Conservation (phyloP, 2,329 filamentous ascomycete genomes). For the Dactylonectria macrodidyma region DNA sequence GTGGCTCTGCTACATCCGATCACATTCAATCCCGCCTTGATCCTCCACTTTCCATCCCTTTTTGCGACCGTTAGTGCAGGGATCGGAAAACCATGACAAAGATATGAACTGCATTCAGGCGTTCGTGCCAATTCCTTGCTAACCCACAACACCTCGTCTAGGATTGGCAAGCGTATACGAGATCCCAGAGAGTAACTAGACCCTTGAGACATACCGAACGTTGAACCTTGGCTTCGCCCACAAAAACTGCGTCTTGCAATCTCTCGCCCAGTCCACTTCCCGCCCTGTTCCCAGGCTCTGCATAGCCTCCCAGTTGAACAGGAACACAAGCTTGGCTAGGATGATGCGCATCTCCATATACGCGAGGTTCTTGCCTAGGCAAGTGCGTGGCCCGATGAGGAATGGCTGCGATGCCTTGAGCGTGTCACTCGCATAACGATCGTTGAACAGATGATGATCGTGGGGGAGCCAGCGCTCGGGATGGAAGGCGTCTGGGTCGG, state of each 20-base stretch:
- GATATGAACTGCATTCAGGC: too few species aligned
- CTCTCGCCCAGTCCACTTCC: constrained; percentile 15
- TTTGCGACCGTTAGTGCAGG: too few species aligned
- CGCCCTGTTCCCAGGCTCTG: background rate
- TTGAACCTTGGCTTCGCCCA: constrained; percentile 13
- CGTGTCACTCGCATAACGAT: constrained; percentile 9
- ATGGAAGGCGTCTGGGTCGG: constrained; percentile 17
- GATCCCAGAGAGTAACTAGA: background rate
- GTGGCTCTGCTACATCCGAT: too few species aligned
- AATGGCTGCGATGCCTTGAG: constrained; percentile 15
- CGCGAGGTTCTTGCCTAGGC: constrained; percentile 21
- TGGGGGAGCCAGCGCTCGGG: constrained; percentile 21
- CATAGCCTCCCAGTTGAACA: constrained; percentile 1
- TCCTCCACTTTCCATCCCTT: too few species aligned
- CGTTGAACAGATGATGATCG: constrained; percentile 2
- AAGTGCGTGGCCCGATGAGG: constrained; percentile 1
- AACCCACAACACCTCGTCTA: too few species aligned
- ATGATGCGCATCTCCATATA: constrained; percentile 19
- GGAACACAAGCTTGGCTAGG: background rate
- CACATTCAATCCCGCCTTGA: too few species aligned
- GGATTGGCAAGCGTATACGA: too few species aligned
- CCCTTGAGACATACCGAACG: constrained; percentile 5
- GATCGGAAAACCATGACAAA: too few species aligned
- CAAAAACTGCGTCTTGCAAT: constrained; percentile 6
- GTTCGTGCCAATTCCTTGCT: too few species aligned